These are phyloP conservation scores for Syzygium jambos DNA, from an alignment of 345 rosid genomes.

Conservation along the genomic window DNA sequence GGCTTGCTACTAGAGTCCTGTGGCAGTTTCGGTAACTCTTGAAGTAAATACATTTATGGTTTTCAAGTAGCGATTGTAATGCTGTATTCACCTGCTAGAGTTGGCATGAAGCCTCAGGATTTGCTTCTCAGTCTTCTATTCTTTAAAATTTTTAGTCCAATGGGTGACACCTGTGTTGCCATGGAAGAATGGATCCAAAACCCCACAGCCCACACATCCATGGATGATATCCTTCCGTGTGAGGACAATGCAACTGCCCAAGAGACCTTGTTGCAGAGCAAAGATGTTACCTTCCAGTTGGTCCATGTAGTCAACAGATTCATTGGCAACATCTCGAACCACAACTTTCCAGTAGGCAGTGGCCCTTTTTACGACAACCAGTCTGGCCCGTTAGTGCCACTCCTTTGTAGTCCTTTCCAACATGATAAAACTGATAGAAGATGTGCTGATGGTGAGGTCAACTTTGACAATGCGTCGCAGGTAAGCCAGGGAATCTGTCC, in stretches of 20 bases:
- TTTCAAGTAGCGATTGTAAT: not conserved
- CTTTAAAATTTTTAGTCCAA: slow-evolving; percentile 19
- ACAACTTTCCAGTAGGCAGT: slow-evolving; percentile 19
- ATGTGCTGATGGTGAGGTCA: slow-evolving; percentile 36
- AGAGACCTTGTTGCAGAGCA: slow-evolving; percentile 34
- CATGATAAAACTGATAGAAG: slow-evolving; percentile 21
- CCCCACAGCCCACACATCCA: slow-evolving; percentile 57
- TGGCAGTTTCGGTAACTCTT: not conserved
- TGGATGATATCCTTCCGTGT: slow-evolving; percentile 63
- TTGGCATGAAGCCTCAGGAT: not conserved
- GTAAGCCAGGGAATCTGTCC: slow-evolving; percentile 15
- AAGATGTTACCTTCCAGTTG: slow-evolving; percentile 28
- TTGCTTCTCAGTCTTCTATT: not conserved
- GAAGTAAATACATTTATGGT: not conserved
- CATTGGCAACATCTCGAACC: slow-evolving; percentile 39
- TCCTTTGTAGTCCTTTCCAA: slow-evolving; percentile 44
- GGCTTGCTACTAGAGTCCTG: not conserved
- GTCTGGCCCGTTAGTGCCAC: slow-evolving; percentile 63
- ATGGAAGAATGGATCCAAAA: slow-evolving; percentile 75
- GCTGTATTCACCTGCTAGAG: not conserved
- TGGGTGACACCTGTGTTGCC: slow-evolving; percentile 67
- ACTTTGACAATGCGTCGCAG: slow-evolving; percentile 41
- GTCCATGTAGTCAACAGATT: slow-evolving; percentile 31
- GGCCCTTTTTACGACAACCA: slow-evolving; percentile 47
- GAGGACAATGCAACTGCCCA: slow-evolving; percentile 44